Conservation (phyloP, 371 early-diverging fungal species). For the Globomyces sp. region DNA sequence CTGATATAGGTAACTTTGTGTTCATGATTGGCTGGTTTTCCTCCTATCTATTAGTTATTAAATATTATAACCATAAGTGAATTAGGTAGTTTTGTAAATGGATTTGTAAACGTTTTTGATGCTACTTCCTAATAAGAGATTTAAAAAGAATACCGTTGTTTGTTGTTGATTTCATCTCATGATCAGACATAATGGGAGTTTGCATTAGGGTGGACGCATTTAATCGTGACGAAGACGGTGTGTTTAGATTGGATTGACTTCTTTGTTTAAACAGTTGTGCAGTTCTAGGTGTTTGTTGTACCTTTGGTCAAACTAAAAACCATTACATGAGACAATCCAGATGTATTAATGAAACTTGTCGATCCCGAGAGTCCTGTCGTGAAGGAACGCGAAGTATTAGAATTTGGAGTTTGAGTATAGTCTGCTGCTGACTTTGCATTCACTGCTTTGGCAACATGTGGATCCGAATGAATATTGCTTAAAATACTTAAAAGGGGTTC, state of each 20-base stretch:
- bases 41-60: neutral
- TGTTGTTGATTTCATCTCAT: neutral
- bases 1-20: neutral
- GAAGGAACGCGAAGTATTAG: neutral
- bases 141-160: neutral
- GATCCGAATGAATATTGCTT: constrained; percentile 14
- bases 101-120: neutral
- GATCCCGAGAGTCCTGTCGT: neutral
- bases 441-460: constrained; percentile 12
- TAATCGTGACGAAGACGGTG: neutral
- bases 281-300: constrained; percentile 1
- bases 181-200: neutral
- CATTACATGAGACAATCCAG: neutral
- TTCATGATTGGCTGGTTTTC: neutral
- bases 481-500: constrained; percentile 22
- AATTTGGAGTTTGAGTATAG: neutral
- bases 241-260: neutral
- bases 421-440: constrained; percentile 1
- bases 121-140: neutral
- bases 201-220: neutral
- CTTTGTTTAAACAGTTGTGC: neutral
- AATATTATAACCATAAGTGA: no score
- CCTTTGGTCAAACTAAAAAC: neutral
- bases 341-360: neutral
- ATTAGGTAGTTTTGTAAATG: neutral